Evolutionary conservation across 129 eudicot species (phyloP).

Genomic region (Cynara cardunculus): DNA sequence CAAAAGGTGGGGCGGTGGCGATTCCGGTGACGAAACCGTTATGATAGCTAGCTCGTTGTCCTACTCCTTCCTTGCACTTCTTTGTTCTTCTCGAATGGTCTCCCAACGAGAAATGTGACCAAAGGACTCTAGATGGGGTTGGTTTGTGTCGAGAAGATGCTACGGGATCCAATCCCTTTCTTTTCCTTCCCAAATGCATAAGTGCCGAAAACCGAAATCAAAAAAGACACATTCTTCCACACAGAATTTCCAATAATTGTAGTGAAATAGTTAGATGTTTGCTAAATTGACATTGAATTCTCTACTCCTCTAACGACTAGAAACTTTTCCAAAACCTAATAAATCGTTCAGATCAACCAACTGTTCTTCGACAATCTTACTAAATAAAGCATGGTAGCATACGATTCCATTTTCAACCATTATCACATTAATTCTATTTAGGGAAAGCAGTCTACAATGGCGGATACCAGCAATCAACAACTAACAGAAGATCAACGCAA

Average conservation of each 20-base stretch:
- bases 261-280: slow-evolving; percentile 20
- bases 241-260: slow-evolving; percentile 12
- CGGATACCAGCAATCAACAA: slow-evolving; percentile 6
- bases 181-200: slow-evolving; percentile 37
- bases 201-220: neutral
- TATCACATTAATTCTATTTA: neutral
- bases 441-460: neutral
- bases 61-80: slow-evolving; percentile 39
- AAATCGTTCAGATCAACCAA: neutral
- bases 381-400: neutral
- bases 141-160: neutral
- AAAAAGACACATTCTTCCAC: neutral
- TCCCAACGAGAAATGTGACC: slow-evolving; percentile 42
- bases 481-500: slow-evolving; percentile 16
- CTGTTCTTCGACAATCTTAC: neutral
- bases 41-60: neutral
- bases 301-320: neutral
- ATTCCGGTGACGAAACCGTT: slow-evolving; percentile 24
- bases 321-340: neutral
- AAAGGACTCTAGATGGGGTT: neutral
- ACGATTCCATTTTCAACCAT: neutral
- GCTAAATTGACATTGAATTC: slow-evolving; percentile 3
- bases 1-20: slow-evolving; percentile 40
- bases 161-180: slow-evolving; percentile 30
- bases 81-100: slow-evolving; percentile 31